These are phyloP conservation scores for Hemileccinum impolitum DNA, from an alignment of 768 basidiomycete genomes.

Conservation along the genomic window DNA sequence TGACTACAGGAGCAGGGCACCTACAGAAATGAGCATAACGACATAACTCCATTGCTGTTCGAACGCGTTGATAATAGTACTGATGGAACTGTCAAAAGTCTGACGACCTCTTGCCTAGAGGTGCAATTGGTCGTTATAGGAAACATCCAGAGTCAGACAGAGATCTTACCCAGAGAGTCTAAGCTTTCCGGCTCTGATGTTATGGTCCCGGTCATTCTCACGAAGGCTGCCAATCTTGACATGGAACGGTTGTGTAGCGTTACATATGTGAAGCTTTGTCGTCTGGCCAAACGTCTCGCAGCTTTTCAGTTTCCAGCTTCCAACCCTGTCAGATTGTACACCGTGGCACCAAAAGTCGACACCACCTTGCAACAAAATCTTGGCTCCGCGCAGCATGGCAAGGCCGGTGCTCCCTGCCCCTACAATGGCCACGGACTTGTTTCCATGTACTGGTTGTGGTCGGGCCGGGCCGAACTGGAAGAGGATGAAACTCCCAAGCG, in stretches of 20 bases:
- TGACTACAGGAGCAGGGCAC: constrained; percentile 1
- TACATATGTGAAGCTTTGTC: constrained; percentile 38
- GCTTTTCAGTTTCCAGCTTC: constrained; percentile 17
- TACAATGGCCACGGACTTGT: constrained; percentile 53
- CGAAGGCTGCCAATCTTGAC: constrained; percentile 38
- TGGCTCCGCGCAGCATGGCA: constrained; percentile 44
- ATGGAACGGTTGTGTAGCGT: constrained; percentile 30
- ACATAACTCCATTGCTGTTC: constrained; percentile 22
- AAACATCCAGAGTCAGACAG: background rate
- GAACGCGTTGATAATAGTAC: constrained; percentile 31
- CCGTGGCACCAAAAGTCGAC: background rate
- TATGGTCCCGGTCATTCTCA: constrained; percentile 29
- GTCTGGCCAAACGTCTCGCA: constrained; percentile 33
- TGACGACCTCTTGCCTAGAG: constrained; percentile 33
- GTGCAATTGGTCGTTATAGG: background rate
- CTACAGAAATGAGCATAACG: constrained; percentile 26
- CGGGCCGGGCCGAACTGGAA: background rate
- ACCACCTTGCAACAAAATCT: constrained; percentile 15
- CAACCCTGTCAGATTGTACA: no score
- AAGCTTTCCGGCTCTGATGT: constrained; percentile 34
- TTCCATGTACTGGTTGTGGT: constrained; percentile 2
- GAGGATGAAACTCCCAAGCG: constrained; percentile 7
- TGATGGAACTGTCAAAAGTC: constrained; percentile 40
- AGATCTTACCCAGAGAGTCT: constrained; percentile 30
- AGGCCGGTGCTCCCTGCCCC: constrained; percentile 59